phyloP scores from a whole-genome alignment of 768 basidiomycete species.

The Roridomyces roridus region DNA sequence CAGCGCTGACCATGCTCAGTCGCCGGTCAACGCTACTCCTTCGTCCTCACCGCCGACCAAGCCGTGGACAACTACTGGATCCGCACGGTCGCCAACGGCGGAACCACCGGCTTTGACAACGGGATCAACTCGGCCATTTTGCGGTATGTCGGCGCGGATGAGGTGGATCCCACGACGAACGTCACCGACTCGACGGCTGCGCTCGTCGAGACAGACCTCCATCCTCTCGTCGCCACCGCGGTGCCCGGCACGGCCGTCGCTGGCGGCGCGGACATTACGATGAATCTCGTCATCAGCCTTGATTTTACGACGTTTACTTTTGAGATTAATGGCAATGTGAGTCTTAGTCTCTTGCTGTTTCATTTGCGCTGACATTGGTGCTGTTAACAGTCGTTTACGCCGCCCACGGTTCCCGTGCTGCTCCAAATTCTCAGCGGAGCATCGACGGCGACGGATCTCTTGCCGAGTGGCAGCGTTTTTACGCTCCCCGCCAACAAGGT shows the following conservation, averaged over 20 bases:
- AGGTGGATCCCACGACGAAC: conserved; percentile 24
- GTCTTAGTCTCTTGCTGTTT: background rate
- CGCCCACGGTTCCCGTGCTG: conserved; percentile 51
- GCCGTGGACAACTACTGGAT: conserved; percentile 59
- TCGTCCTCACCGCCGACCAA: conserved; percentile 51
- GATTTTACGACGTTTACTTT: conserved; percentile 8
- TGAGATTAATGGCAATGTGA: conserved; percentile 10
- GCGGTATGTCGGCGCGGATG: conserved; percentile 51
- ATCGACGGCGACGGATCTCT: conserved; percentile 42
- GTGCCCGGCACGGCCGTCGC: conserved; percentile 36
- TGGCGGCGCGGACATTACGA: conserved; percentile 14
- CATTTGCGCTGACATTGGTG: background rate
- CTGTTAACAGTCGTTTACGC: conserved; percentile 26
- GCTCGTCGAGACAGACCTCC: conserved; percentile 47
- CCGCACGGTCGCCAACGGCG: conserved; percentile 37
- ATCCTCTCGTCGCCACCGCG: conserved; percentile 31
- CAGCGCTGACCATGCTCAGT: background rate
- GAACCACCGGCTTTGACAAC: conserved; percentile 35
- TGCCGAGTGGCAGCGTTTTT: conserved; percentile 48
- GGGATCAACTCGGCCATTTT: conserved; percentile 59
- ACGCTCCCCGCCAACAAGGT: conserved; percentile 49
- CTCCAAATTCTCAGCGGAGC: conserved; percentile 57
- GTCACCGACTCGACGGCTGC: conserved; percentile 26
- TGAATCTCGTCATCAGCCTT: conserved; percentile 13
- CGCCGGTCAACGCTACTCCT: conserved; percentile 47